These are phyloP conservation scores for Sclerotinia trifoliorum DNA, from an alignment of 2,329 filamentous ascomycete species.

Conservation along the genomic window DNA sequence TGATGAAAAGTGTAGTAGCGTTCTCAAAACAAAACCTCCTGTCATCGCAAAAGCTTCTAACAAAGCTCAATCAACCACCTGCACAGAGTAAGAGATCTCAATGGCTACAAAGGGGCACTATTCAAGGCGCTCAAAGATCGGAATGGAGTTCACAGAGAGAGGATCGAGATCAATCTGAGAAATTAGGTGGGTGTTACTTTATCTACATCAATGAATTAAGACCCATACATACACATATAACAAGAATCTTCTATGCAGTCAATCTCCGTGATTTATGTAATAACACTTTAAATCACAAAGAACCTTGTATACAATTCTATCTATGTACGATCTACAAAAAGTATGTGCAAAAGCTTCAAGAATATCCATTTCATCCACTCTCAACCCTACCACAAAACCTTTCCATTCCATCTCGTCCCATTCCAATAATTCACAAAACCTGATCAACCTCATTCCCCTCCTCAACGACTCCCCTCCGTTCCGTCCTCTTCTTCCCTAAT, in stretches of 20 bases:
- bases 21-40: background rate
- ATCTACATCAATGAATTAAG: background rate
- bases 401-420: background rate
- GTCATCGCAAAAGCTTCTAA: background rate
- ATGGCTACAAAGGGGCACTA: background rate
- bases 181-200: background rate
- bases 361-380: no score
- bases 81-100: background rate
- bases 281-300: background rate
- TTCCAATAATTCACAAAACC: background rate
- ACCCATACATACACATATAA: no score
- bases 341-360: background rate
- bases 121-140: slow-evolving; percentile 1
- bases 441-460: slow-evolving; percentile 1
- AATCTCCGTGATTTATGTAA: background rate
- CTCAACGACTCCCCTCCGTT: background rate
- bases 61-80: background rate
- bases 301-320: background rate
- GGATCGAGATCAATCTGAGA: background rate
- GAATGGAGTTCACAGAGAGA: slow-evolving; percentile 6
- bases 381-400: background rate
- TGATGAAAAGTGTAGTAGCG: background rate
- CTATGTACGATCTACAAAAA: background rate
- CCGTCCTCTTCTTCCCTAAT: no score
- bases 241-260: background rate